These are phyloP conservation scores for Sporothrix brunneoviolacea DNA, from an alignment of 2,329 filamentous ascomycete species.

Conservation along the genomic window DNA sequence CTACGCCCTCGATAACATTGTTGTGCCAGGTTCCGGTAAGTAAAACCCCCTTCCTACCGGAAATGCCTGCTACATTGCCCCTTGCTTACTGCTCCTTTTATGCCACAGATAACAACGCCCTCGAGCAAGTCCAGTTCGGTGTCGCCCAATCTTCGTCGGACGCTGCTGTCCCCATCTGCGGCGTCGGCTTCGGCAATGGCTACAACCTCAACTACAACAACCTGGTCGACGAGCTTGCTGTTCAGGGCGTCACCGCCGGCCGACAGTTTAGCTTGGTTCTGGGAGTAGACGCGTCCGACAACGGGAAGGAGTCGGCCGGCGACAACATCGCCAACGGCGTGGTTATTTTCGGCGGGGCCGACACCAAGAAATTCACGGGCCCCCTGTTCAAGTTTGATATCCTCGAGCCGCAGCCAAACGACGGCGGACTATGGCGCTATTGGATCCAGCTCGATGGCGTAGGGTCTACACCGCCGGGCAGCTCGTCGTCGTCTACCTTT, in stretches of 20 bases:
- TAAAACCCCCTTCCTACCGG: too few relatives aligned
- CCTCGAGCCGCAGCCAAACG: neutral
- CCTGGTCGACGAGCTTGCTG: neutral
- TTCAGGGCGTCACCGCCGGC: neutral
- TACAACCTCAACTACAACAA: neutral
- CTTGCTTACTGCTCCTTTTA: too few relatives aligned
- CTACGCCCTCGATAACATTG: too few relatives aligned
- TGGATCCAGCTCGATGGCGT: too few relatives aligned
- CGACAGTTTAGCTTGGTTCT: neutral
- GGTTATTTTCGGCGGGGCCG: neutral
- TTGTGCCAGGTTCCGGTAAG: too few relatives aligned
- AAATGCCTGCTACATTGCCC: too few relatives aligned
- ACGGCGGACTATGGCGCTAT: neutral
- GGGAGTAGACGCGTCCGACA: too few relatives aligned
- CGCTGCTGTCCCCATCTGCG: neutral
- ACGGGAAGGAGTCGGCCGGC: neutral
- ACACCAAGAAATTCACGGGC: neutral
- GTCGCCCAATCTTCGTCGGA: neutral
- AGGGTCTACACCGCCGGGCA: too few relatives aligned
- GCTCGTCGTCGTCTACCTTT: too few relatives aligned
- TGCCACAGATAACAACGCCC: too few relatives aligned
- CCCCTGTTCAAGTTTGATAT: neutral
- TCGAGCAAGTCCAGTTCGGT: neutral
- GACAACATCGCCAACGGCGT: slow-evolving; percentile 1
- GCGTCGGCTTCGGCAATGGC: neutral